Percentiles rank a stretch among this genome's conserved stretches.
Evolutionary conservation across 768 basidiomycete genomes (phyloP).

Genomic region (Cyathus striatus): DNA sequence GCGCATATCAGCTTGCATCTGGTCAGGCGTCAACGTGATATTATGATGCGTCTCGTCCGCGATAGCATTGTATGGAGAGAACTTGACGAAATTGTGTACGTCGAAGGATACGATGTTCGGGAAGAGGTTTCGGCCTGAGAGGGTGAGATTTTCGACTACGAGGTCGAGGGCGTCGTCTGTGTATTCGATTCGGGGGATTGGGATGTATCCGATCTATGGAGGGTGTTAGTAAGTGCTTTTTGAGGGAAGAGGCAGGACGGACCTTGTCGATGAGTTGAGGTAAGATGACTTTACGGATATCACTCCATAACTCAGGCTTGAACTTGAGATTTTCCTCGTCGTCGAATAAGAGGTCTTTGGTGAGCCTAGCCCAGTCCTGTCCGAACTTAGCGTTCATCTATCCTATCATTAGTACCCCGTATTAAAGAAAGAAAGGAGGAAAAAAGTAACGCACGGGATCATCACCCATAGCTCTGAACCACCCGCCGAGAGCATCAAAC

Average conservation of each 20-base stretch:
- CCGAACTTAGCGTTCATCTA: constrained; percentile 70
- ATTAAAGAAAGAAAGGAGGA: background rate
- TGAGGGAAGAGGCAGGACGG: constrained; percentile 8
- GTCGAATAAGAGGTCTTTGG: constrained; percentile 80
- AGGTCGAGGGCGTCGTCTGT: constrained; percentile 3
- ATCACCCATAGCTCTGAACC: constrained; percentile 81
- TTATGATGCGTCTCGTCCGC: constrained; percentile 63
- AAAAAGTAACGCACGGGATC: constrained; percentile 50
- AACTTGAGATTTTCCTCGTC: constrained; percentile 80
- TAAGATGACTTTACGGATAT: constrained; percentile 78
- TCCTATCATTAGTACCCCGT: background rate
- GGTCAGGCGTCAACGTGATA: constrained; percentile 69
- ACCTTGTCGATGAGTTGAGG: constrained; percentile 77
- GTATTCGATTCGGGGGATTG: constrained; percentile 4
- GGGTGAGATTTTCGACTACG: constrained; percentile 58
- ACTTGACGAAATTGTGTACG: constrained; percentile 77
- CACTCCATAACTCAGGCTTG: constrained; percentile 86
- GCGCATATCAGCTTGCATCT: constrained; percentile 92
- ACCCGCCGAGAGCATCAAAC: too few species aligned
- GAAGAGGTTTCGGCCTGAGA: constrained; percentile 86
- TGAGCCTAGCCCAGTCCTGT: constrained; percentile 76
- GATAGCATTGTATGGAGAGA: constrained; percentile 67
- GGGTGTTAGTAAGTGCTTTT: background rate
- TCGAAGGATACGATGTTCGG: constrained; percentile 74
- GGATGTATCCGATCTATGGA: constrained; percentile 53